Base-by-base conservation (phyloP, 768 basidiomycete species). In the Xerocomus spinulosus region DNA sequence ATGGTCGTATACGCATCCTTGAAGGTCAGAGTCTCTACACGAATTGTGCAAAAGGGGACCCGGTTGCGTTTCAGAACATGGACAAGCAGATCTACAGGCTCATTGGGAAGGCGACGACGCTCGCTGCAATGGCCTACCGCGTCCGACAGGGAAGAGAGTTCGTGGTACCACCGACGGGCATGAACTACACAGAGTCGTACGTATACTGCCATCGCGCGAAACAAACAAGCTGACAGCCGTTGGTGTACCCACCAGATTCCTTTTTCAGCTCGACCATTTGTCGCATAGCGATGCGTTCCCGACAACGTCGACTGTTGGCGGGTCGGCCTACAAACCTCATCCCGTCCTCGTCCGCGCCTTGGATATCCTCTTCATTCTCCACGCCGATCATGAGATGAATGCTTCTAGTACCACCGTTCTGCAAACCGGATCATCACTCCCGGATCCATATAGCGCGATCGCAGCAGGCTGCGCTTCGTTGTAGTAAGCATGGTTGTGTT, bases 91-190 rank as follows among this genome's bases (percentile, higher is more conserved):
- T 94, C 35, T 92, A 83, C 64, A 74, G 91, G 55, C 69, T 93
- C 5, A 87, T 92, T 44, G 92, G 92, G 35, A 94, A 93, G 62
- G 84, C 87, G 9, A 91, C 87, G 5, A 92, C 90, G 0, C 73
- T 94, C 33, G 92, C 92, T 51, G 90, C 92, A 79, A 93, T 94
- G 91, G 92, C 92, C 0, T 95, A 93, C 66, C 89, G 92, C 25
- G 79, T 94, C 28, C 85, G 92, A 33, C 90, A 92, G 71, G 92
- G 92, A 29, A 78, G 92, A 49, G 82, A 87, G 41, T 94, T 95
- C 59, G 89, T 93, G 15, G 78, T 76, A 0, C 90, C 92, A 4
- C 91, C 90, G 6, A 80, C 82, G 1, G 87, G 87, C 0, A 74
- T 92, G 43, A 86, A 82, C 59, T 93, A 93, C 56, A 81, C 91